Conservation (phyloP, 192 early-diverging fungal species). For the Linnemannia exigua region DNA sequence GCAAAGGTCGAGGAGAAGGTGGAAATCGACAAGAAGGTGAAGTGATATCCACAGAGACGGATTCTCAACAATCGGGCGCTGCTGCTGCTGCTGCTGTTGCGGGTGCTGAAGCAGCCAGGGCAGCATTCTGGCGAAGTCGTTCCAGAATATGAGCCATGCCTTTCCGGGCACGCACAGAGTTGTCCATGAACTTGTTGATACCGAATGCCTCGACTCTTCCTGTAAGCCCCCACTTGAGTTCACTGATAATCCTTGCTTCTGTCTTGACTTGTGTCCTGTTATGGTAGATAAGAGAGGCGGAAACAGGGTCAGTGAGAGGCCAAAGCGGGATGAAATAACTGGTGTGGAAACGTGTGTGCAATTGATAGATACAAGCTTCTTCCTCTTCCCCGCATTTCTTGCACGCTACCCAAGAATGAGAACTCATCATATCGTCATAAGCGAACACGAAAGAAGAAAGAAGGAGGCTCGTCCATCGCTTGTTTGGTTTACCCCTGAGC, state of each 20-base stretch:
- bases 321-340: neutral
- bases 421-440: neutral
- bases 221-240: constrained; percentile 88
- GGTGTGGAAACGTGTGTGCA: neutral
- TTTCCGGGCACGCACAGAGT: constrained; percentile 70
- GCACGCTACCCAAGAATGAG: neutral
- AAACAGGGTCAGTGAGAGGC: neutral
- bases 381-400: neutral
- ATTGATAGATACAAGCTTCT: neutral
- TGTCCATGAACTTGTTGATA: constrained; percentile 86
- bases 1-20: neutral
- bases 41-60: neutral
- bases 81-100: constrained; percentile 18
- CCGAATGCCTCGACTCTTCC: constrained; percentile 92
- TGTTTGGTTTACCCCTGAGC: no score
- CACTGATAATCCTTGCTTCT: constrained; percentile 90
- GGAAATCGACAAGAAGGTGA: neutral
- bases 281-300: neutral
- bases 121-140: constrained; percentile 61
- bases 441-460: neutral
- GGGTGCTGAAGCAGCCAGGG: constrained; percentile 19
- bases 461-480: neutral
- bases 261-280: constrained; percentile 78
- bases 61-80: constrained; percentile 27
- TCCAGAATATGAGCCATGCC: constrained; percentile 69